Base-by-base conservation (phyloP, 495 filamentous ascomycete genomes). In the Astrothelium macrocarpum region DNA sequence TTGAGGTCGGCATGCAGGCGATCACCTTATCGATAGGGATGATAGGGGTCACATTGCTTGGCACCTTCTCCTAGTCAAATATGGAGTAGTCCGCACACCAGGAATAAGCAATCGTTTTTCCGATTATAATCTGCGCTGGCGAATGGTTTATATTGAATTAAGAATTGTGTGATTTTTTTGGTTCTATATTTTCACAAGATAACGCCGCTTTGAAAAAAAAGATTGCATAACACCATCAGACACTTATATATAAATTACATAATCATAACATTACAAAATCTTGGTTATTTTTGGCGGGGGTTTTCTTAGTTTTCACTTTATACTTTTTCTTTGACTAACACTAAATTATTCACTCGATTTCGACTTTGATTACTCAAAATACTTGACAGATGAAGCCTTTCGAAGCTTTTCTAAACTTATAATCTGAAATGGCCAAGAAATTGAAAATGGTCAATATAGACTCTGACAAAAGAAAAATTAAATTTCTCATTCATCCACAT, bases 331-430 rank as follows among this genome's bases (percentile, higher is more conserved):
- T n/a, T n/a, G n/a, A n/a, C n/a, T n/a, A n/a, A n/a, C n/a, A n/a
- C n/a, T n/a, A n/a, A n/a, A n/a, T n/a, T n/a, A n/a, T n/a, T n/a
- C n/a, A n/a, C n/a, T n/a, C n/a, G n/a, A n/a, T n/a, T n/a, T n/a
- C n/a, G n/a, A n/a, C n/a, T n/a, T n/a, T n/a, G n/a, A 64, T 82
- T 79, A 67, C 86, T 84, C 0, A 83, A 82, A 49, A 84, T 80
- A 23, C 75, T 81, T 34, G 70, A 72, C 18, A 86, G 73, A 66
- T n/a, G n/a, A n/a, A n/a, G n/a, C n/a, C 84, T 85, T 32, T 78
- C 70, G 66, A 78, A 78, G 2, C 75, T 82, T 49, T 60, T 53
- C 5, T 20, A 62, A 31, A 53, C 62, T n/a, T n/a, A n/a, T 5
- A 39, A 39, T 5, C 5, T 39, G 5, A 14, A 39, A 39, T 39